Conservation (phyloP, 805 yeast species). For the Candida ponderosae region DNA sequence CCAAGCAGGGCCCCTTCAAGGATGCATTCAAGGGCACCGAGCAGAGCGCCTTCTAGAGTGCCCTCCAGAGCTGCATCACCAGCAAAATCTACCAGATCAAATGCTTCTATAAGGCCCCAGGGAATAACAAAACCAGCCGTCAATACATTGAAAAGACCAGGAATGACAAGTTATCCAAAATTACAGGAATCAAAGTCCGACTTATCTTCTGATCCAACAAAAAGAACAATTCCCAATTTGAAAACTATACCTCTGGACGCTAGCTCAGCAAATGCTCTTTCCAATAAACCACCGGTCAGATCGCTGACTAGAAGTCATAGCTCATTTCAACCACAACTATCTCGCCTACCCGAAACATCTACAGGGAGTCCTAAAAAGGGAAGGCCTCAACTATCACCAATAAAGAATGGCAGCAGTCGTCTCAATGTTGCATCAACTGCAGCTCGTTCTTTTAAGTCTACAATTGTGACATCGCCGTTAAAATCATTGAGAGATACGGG, state of each 20-base stretch:
- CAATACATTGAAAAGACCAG: background rate
- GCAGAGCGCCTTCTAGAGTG: constrained; percentile 13
- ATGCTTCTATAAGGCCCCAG: background rate
- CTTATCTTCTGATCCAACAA: background rate
- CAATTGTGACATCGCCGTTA: constrained; percentile 19
- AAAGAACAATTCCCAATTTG: background rate
- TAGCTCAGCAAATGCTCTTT: too few species aligned
- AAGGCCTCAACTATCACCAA: constrained; percentile 9
- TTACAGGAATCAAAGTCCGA: background rate
- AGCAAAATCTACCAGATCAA: background rate
- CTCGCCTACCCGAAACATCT: constrained; percentile 8
- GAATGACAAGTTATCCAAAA: background rate
- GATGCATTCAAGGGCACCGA: constrained; percentile 12
- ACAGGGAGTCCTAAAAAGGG: constrained; percentile 5
- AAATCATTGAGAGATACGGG: constrained; percentile 11
- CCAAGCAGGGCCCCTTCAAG: constrained; percentile 13
- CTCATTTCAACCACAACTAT: constrained; percentile 15
- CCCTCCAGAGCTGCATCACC: constrained; percentile 10
- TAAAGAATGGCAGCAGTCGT: constrained; percentile 1
- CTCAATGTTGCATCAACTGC: background rate
- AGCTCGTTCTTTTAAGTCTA: background rate
- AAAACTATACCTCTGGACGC: background rate
- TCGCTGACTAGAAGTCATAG: constrained; percentile 13
- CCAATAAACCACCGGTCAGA: too few species aligned
- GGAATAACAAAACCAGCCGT: constrained; percentile 1